Evolutionary conservation across 805 yeast genomes (phyloP).

Genomic region (Candida qinlingensis): DNA sequence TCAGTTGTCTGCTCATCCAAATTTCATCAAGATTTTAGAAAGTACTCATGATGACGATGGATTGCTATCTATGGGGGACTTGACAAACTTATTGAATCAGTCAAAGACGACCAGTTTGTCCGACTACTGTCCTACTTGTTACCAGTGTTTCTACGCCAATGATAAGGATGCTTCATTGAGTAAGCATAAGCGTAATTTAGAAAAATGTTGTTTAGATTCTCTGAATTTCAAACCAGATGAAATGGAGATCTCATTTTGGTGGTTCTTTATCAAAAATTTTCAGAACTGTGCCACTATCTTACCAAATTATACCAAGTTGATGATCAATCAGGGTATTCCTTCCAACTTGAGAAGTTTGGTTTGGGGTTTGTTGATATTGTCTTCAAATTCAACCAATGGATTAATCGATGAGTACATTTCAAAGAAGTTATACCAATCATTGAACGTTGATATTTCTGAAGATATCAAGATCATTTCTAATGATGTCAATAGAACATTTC

Average conservation of each 20-base stretch:
- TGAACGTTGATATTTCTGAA: slow-evolving; percentile 37
- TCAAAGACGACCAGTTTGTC: slow-evolving; percentile 19
- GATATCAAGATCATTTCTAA: slow-evolving; percentile 43
- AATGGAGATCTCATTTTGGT: slow-evolving; percentile 39
- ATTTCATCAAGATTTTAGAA: background rate
- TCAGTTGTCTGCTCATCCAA: slow-evolving; percentile 5
- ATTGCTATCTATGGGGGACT: slow-evolving; percentile 26
- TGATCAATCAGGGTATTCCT: slow-evolving; percentile 42
- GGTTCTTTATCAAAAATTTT: slow-evolving; percentile 38
- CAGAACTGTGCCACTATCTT: slow-evolving; percentile 39
- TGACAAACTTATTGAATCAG: slow-evolving; percentile 20
- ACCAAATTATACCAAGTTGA: slow-evolving; percentile 42
- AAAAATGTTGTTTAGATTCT: slow-evolving; percentile 21
- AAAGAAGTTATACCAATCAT: slow-evolving; percentile 30
- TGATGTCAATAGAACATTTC: slow-evolving; percentile 58
- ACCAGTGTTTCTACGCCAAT: slow-evolving; percentile 21
- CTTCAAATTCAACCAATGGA: slow-evolving; percentile 19
- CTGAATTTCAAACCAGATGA: slow-evolving; percentile 10
- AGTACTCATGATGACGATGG: slow-evolving; percentile 6
- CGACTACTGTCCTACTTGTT: slow-evolving; percentile 22
- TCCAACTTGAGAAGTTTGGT: slow-evolving; percentile 36
- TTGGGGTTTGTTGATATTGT: slow-evolving; percentile 33
- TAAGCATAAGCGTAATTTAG: slow-evolving; percentile 6
- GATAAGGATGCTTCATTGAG: slow-evolving; percentile 20
- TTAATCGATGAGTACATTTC: slow-evolving; percentile 19